These are phyloP conservation scores for Torulaspora gathmanii DNA, from an alignment of 805 yeast species.

Conservation along the genomic window DNA sequence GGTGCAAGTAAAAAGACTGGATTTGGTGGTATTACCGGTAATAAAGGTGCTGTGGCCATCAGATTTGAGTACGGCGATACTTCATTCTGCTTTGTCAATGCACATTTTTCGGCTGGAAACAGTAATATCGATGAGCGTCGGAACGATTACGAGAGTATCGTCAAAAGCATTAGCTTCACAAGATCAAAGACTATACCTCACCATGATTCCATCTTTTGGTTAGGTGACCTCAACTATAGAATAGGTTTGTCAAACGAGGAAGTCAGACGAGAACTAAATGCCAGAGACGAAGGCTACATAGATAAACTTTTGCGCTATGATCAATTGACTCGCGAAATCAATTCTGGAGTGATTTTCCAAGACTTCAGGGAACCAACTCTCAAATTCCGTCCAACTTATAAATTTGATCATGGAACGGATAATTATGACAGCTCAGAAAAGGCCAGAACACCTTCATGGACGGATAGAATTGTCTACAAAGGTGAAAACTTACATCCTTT, in stretches of 20 bases:
- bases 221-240: constrained; percentile 92
- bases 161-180: constrained; percentile 70
- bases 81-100: constrained; percentile 76
- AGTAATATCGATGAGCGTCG: constrained; percentile 78
- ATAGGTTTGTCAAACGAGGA: constrained; percentile 67
- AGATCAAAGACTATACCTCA: constrained; percentile 72
- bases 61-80: constrained; percentile 79
- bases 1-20: constrained; percentile 97
- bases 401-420: constrained; percentile 79
- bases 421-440: constrained; percentile 86
- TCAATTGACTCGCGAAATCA: constrained; percentile 74
- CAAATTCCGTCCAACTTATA: constrained; percentile 84
- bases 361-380: constrained; percentile 74
- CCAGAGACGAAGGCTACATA: constrained; percentile 38
- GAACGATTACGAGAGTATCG: constrained; percentile 72
- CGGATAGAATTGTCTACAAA: constrained; percentile 74
- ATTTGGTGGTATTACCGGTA: constrained; percentile 93
- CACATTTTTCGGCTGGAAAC: constrained; percentile 92
- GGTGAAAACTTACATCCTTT: constrained; percentile 57
- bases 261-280: constrained; percentile 53
- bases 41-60: constrained; percentile 94
- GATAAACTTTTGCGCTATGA: constrained; percentile 58
- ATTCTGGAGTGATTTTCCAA: constrained; percentile 63
- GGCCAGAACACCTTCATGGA: constrained; percentile 93
- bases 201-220: constrained; percentile 86